Evolutionary conservation across 495 filamentous ascomycete genomes (phyloP), one percentile per base, ranked within the genome.

Genomic region (Staphylotrichum longicolle): DNA sequence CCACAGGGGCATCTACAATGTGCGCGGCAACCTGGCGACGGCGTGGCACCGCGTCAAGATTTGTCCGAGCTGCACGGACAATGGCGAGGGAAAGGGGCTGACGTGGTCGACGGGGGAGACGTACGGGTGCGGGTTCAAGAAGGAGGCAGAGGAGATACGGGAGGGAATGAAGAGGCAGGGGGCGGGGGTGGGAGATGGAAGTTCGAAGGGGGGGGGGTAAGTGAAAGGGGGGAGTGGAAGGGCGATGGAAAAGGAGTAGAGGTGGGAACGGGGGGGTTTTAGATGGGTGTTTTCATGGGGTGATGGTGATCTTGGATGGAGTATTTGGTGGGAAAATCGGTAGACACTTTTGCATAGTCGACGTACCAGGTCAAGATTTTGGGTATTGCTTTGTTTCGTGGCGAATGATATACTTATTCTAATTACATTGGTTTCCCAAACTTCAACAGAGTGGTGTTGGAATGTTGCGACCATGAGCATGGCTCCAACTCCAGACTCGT

Each of bases 31-130:
- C 59, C 68, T 84, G 39, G 80, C 82, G 3, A 78, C 75, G 14
- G 82, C 81, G 5, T 85, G 82, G 83, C 81, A 85, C 57, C 76
- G 81, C 12, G 73, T 81, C 4, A 59, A 62, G 57, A 63, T 76
- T 3, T 76, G 73, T 27, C 70, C 72, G 0, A 44, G 42, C 3
- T 74, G 72, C 11, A 58, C 62, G 3, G 55, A 51, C 8, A 57
- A 52, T 10, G 45, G 49, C 3, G 54, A 49, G 0, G 54, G 49
- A 3, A 59, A 50, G 35, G 48, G 57, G 35, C 14, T 60, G 20
- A 64, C 53, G 12, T 70, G 70, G 64, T 59, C 54, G 30, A 72
- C 66, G 40, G 70, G 66, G 3, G 63, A 69, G 58, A 66, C 64
- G 30, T 70, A 63, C 20, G 70, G 70, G 32, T 72, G 70, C 32